These are phyloP conservation scores for Guillardia theta DNA, from an alignment of 78 protist species.

Conservation along the genomic window DNA sequence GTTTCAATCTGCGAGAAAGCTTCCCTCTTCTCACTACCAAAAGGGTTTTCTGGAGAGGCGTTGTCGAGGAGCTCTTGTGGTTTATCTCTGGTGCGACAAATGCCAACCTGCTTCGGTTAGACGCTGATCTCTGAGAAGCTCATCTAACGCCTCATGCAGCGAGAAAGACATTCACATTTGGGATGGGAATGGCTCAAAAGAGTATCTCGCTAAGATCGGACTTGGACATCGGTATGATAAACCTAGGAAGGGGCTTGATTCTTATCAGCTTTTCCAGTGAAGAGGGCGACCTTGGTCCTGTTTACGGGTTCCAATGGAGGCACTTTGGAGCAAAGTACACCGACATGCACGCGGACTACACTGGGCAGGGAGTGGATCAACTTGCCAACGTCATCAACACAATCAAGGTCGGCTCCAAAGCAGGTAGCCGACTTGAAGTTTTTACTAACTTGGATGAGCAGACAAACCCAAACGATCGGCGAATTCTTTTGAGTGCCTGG, in stretches of 20 bases:
- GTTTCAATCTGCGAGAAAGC: conserved; percentile 62
- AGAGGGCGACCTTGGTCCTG: conserved; percentile 86
- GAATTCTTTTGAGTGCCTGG: conserved; percentile 88
- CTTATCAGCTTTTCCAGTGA: background rate
- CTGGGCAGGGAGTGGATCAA: conserved; percentile 83
- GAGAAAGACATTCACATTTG: conserved; percentile 69
- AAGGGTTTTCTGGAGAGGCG: conserved; percentile 86
- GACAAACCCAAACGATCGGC: conserved; percentile 73
- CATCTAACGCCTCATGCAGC: background rate
- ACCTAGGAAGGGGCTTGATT: background rate
- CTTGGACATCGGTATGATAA: conserved; percentile 39
- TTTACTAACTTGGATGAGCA: background rate
- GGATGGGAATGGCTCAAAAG: conserved; percentile 87
- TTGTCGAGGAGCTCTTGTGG: conserved; percentile 91
- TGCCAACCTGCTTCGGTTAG: conserved; percentile 52
- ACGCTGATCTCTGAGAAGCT: background rate
- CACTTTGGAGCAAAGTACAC: conserved; percentile 91
- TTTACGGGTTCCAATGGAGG: conserved; percentile 90
- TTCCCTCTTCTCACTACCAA: conserved; percentile 92
- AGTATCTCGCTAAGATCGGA: conserved; percentile 73
- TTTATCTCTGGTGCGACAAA: conserved; percentile 78
- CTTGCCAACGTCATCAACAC: conserved; percentile 43
- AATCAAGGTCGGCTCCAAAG: background rate
- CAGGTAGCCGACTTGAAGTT: conserved; percentile 4
- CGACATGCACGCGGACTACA: conserved; percentile 78